phyloP scores from a whole-genome alignment of 2,329 filamentous ascomycete genomes.

The Trichoderma polysporum region DNA sequence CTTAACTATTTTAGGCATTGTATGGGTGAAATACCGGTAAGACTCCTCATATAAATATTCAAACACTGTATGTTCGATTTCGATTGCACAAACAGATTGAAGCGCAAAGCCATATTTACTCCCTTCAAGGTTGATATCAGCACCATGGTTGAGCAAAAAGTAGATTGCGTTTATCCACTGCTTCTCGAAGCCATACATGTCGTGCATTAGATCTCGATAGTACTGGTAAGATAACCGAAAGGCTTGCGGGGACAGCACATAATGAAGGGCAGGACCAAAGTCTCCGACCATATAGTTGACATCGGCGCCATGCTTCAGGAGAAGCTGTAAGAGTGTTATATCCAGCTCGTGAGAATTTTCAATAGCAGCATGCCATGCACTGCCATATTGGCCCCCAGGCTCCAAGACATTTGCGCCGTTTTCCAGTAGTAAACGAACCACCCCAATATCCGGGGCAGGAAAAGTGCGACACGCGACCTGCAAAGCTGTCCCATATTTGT shows the following conservation, averaged over 20 bases:
- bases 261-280: not conserved
- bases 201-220: not conserved
- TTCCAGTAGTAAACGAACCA: too few species aligned
- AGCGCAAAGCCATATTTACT: slow-evolving; percentile 21
- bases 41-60: too few species aligned
- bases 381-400: too few species aligned
- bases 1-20: not conserved
- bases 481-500: too few species aligned
- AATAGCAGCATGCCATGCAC: not conserved
- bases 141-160: slow-evolving; percentile 12
- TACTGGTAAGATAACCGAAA: too few species aligned
- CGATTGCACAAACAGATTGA: slow-evolving; percentile 16
- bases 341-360: not conserved
- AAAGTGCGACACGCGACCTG: too few species aligned
- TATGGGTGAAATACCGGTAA: not conserved
- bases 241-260: not conserved
- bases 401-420: too few species aligned
- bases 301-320: not conserved
- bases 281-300: not conserved
- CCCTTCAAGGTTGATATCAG: not conserved
- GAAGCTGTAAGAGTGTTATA: not conserved
- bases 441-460: too few species aligned
- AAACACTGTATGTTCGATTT: too few species aligned
- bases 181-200: not conserved
- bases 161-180: not conserved